phyloP scores from a whole-genome alignment of 345 rosid genomes.

The Viola odorata region DNA sequence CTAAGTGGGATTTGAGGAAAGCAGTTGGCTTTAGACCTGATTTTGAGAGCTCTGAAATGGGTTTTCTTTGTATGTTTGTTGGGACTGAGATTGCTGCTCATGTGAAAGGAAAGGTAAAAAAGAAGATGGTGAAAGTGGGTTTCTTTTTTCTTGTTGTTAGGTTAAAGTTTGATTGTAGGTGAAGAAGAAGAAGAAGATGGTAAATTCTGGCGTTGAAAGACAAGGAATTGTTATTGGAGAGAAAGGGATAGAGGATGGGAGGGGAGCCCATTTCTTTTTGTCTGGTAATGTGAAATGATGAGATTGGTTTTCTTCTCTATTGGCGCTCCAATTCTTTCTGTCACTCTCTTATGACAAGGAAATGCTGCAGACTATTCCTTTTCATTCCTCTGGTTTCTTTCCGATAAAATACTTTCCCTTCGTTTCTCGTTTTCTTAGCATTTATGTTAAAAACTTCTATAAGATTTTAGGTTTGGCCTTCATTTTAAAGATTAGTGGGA shows the following conservation, averaged over 20 bases:
- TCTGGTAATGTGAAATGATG: background rate
- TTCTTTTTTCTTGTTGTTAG: background rate
- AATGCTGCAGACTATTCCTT: background rate
- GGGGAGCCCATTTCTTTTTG: constrained; percentile 8
- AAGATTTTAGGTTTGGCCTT: too few relatives aligned
- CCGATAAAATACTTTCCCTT: too few relatives aligned
- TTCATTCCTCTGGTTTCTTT: too few relatives aligned
- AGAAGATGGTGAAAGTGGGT: background rate
- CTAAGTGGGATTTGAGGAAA: background rate
- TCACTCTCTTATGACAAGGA: background rate
- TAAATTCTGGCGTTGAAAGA: background rate
- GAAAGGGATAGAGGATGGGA: constrained; percentile 1
- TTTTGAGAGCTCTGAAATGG: background rate
- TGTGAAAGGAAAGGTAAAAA: background rate
- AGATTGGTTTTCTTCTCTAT: background rate
- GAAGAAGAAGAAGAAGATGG: background rate
- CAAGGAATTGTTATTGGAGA: background rate
- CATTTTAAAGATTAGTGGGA: too few relatives aligned
- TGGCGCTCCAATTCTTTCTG: background rate
- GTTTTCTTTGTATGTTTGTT: background rate
- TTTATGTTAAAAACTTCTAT: too few relatives aligned
- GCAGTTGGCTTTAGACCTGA: background rate
- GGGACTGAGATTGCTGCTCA: background rate
- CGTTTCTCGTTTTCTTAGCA: too few relatives aligned
- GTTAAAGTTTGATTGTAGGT: background rate